Conservation (phyloP, 2,329 filamentous ascomycete genomes). For the Neofusicoccum ribis region DNA sequence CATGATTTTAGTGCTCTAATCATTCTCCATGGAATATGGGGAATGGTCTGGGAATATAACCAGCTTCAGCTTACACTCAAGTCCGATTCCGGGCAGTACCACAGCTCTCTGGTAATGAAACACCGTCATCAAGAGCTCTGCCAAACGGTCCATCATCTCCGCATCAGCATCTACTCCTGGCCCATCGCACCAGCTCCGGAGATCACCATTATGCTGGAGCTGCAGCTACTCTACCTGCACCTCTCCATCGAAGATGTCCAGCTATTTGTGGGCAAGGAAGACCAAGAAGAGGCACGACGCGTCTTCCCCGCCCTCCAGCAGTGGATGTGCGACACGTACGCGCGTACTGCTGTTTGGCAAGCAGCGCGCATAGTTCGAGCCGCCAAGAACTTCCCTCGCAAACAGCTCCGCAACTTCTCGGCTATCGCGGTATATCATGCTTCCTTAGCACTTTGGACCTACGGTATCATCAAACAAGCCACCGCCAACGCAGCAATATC, state of each 20-base stretch:
- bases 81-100: not conserved
- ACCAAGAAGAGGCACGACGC: constrained; percentile 63
- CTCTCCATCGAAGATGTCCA: constrained; percentile 66
- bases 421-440: constrained; percentile 70
- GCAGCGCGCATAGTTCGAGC: constrained; percentile 65
- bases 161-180: constrained; percentile 43
- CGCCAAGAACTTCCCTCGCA: constrained; percentile 56
- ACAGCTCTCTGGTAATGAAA: constrained; percentile 27
- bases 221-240: constrained; percentile 65
- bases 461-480: constrained; percentile 10
- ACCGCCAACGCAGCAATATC: not conserved
- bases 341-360: constrained; percentile 65
- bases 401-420: constrained; percentile 64
- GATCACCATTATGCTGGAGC: constrained; percentile 41
- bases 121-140: constrained; percentile 64
- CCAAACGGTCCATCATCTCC: constrained; percentile 56
- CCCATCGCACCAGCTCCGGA: constrained; percentile 8
- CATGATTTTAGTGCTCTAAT: constrained; percentile 16
- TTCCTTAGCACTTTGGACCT: constrained; percentile 63
- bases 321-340: constrained; percentile 58
- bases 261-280: constrained; percentile 67
- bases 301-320: constrained; percentile 60
- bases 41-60: constrained; percentile 17
- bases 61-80: constrained; percentile 23
- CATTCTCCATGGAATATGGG: constrained; percentile 15